Evolutionary conservation across 805 yeast genomes (phyloP).

Genomic region (Saccharomycopsis olivae): DNA sequence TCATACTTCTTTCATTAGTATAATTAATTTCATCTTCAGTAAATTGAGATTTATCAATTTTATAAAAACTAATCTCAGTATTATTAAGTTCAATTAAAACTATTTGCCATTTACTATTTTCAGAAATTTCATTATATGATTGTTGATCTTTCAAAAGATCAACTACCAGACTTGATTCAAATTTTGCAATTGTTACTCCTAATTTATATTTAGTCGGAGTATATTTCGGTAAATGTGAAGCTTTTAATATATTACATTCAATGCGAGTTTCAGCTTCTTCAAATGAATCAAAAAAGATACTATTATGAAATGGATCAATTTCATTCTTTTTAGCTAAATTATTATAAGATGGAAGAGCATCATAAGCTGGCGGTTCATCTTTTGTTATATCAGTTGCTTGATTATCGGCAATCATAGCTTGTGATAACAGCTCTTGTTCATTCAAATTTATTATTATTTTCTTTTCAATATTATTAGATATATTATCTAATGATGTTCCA

Average conservation of each 20-base stretch:
- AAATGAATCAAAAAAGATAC: slow-evolving; percentile 10
- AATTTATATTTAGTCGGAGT: slow-evolving; percentile 13
- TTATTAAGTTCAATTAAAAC: slow-evolving; percentile 16
- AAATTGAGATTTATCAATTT: slow-evolving; percentile 8
- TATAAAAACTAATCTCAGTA: slow-evolving; percentile 15
- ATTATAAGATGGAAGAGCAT: slow-evolving; percentile 6
- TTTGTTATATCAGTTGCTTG: no score
- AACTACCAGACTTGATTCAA: slow-evolving; percentile 14
- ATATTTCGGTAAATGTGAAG: slow-evolving; percentile 12
- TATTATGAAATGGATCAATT: slow-evolving; percentile 7
- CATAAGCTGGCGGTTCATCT: background rate
- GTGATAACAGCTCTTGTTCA: background rate
- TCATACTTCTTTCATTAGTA: background rate
- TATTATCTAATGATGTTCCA: slow-evolving; percentile 1
- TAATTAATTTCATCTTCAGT: slow-evolving; percentile 1
- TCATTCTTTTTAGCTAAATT: background rate
- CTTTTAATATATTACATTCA: slow-evolving; percentile 9
- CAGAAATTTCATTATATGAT: background rate
- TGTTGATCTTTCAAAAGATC: slow-evolving; percentile 10
- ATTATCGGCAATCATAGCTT: no score
- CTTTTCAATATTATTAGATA: no score
- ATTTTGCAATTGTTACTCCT: slow-evolving; percentile 11
- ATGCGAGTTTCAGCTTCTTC: slow-evolving; percentile 11
- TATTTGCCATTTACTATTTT: slow-evolving; percentile 12
- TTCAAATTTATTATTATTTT: no score